A percentile compares a stretch with the other conserved stretches of the same genome.
Evolutionary conservation across 805 yeast genomes (phyloP).

Genomic region (Candida caryicola): DNA sequence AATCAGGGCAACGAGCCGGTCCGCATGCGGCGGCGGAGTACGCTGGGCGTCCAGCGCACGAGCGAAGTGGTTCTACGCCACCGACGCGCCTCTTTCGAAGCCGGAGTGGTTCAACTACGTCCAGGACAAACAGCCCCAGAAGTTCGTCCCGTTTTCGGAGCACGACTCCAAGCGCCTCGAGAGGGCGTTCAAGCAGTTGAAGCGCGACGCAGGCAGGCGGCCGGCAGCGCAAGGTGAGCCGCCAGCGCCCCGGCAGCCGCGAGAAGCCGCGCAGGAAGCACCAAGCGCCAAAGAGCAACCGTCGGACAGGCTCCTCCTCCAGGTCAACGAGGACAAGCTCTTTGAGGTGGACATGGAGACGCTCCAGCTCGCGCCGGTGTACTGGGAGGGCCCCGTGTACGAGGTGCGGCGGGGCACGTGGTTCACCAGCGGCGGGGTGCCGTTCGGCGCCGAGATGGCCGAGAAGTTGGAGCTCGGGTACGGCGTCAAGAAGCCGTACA

Average conservation of each 20-base stretch:
- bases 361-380: constrained; percentile 62
- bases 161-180: constrained; percentile 67
- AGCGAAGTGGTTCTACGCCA: constrained; percentile 76
- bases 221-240: no score
- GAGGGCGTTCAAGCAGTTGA: constrained; percentile 31
- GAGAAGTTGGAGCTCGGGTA: constrained; percentile 60
- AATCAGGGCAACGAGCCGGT: no score
- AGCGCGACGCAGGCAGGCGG: background rate
- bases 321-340: constrained; percentile 78
- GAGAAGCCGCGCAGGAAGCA: constrained; percentile 6
- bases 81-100: constrained; percentile 69
- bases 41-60: background rate
- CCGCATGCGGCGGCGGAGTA: no score
- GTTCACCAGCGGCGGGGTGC: constrained; percentile 62
- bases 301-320: constrained; percentile 29
- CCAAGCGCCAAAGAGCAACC: background rate
- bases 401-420: constrained; percentile 84
- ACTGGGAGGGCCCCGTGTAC: constrained; percentile 86
- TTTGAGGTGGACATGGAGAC: constrained; percentile 64
- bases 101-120: constrained; percentile 59
- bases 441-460: constrained; percentile 50
- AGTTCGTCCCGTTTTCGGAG: constrained; percentile 65
- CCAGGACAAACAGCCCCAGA: constrained; percentile 49
- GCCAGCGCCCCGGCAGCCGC: no score
- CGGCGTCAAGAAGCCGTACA: constrained; percentile 20